phyloP scores from a whole-genome alignment of 1,284 basidiomycete species.

The Heterobasidion occidentale region DNA sequence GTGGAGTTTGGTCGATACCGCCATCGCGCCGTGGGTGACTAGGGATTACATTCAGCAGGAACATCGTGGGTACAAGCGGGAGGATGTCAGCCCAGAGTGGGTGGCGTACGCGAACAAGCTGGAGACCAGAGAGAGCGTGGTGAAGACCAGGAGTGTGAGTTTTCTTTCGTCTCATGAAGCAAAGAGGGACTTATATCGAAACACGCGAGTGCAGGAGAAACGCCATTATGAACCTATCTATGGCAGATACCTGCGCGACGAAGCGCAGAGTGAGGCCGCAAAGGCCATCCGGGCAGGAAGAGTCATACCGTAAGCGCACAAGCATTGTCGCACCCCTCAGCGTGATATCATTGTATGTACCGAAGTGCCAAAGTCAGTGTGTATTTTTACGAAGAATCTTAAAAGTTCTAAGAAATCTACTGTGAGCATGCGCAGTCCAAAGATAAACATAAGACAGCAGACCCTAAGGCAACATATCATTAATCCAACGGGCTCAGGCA shows the following conservation, averaged over 20 bases:
- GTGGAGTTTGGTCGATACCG: slow-evolving; percentile 51
- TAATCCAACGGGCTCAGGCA: too few relatives aligned
- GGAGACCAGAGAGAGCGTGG: slow-evolving; percentile 38
- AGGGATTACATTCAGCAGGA: slow-evolving; percentile 41
- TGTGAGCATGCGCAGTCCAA: too few relatives aligned
- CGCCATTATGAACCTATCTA: slow-evolving; percentile 44
- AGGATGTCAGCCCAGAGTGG: slow-evolving; percentile 38
- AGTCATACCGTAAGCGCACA: slow-evolving; percentile 30
- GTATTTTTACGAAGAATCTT: too few relatives aligned
- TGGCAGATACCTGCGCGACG: slow-evolving; percentile 45
- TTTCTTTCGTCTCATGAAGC: not conserved
- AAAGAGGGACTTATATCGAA: not conserved
- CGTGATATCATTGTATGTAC: too few relatives aligned
- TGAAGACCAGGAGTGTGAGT: slow-evolving; percentile 44
- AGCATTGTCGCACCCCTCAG: not conserved
- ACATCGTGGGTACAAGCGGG: slow-evolving; percentile 40
- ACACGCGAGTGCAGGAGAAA: slow-evolving; percentile 24
- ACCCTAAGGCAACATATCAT: too few relatives aligned
- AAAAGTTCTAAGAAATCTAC: too few relatives aligned
- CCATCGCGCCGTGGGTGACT: slow-evolving; percentile 50
- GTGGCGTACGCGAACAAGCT: slow-evolving; percentile 35
- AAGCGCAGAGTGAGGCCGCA: slow-evolving; percentile 53
- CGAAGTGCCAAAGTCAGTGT: too few relatives aligned
- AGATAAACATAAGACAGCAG: too few relatives aligned
- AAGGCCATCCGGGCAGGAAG: slow-evolving; percentile 47